Evolutionary conservation across 768 basidiomycete species (phyloP), one percentile per base, ranked within the genome.

Genomic region (Lentinula aciculospora): DNA sequence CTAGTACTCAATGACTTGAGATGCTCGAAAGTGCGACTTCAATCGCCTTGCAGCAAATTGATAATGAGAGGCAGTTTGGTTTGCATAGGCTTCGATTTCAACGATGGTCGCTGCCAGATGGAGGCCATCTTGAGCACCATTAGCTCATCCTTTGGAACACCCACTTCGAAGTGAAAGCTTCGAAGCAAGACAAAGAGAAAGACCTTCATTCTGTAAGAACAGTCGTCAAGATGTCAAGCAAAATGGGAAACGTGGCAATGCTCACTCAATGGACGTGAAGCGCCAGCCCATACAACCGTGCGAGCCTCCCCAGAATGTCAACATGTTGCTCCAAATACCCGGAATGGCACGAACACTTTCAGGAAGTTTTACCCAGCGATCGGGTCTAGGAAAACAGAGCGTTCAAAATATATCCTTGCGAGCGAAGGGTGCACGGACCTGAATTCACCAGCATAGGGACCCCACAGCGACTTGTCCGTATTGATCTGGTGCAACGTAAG

Each of bases 221-320:
- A 29, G 15, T n/a, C 7, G 27, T 47, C 21, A 31, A n/a, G 12
- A 28, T n/a, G 4, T 31, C 12, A 21, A 19, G 36, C 17, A 17
- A 23, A 34, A 13, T 44, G 46, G 29, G 46, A 10, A 47, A 4
- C 19, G 8, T n/a, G 44, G 21, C 8, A 6, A 42, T 2, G 75
- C 81, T 47, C 58, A 84, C 81, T 84, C 84, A 7, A 80, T 70
- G 19, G 86, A 66, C 6, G 86, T 74, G 65, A 88, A 88, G 3
- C 82, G 78, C 65, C 81, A 87, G 0, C 85, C 85, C 37, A 88
- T 86, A 60, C 86, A 89, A 0, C 83, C 77, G 19, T 78, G 76
- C 13, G 83, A 81, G 3, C 87, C 87, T 27, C 82, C 83, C 3
- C 84, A 61, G 74, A 89, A 89, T 0, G 81, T 77, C 29, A 87